Evolutionary conservation across 495 filamentous ascomycete genomes (phyloP).

Genomic region (Copromyces sp.): DNA sequence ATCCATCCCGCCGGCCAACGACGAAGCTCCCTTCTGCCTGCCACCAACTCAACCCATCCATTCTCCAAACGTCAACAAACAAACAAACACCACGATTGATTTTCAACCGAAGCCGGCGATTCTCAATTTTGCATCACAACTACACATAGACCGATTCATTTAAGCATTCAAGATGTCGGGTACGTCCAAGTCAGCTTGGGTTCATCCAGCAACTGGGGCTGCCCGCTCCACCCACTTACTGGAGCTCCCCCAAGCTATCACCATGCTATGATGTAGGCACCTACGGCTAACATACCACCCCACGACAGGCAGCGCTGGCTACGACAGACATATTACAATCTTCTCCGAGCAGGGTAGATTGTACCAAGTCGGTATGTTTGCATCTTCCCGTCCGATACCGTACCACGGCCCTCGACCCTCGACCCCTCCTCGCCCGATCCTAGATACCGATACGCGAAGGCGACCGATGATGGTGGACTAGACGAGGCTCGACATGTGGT

Average conservation of each 20-base stretch:
- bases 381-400: neutral
- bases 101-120: neutral
- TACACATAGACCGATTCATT: neutral
- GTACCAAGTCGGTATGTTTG: constrained; percentile 93
- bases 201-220: constrained; percentile 8
- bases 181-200: constrained; percentile 19
- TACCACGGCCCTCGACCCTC: neutral
- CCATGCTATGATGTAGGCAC: neutral
- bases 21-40: constrained; percentile 24
- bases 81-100: neutral
- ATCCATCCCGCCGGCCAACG: constrained; percentile 7
- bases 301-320: constrained; percentile 76
- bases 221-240: constrained; percentile 16
- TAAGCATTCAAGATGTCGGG: constrained; percentile 36
- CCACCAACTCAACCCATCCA: constrained; percentile 3
- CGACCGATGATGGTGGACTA: neutral
- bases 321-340: constrained; percentile 98
- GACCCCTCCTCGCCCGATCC: neutral
- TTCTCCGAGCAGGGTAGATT: constrained; percentile 97
- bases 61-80: constrained; percentile 3
- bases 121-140: neutral
- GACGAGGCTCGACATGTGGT: neutral
- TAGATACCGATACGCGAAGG: neutral
- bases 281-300: constrained; percentile 13
- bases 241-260: neutral